Base-by-base conservation (phyloP, 2,329 filamentous ascomycete genomes). In the Sclerotinia glacialis region DNA sequence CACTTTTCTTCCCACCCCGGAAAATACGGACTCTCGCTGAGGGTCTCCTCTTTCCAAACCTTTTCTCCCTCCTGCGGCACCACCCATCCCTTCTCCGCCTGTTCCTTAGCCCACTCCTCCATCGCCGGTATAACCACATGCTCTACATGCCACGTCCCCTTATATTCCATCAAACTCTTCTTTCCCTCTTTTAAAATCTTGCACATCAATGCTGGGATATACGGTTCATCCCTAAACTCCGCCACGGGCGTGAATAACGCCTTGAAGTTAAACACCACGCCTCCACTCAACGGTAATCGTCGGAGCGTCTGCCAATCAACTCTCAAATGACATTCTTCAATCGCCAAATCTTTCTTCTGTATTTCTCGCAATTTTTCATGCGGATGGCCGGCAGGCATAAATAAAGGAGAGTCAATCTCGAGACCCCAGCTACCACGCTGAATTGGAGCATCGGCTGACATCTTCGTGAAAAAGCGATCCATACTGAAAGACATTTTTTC, bases 251-350 rank as follows among this genome's bases (percentile, higher is more conserved):
- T 95, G 77, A 96, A 96, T 0, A 95, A 77, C 0, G 89, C 91
- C 75, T 94, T 96, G 84, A 94, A 96, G 77, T 95, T 96, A 80
- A 96, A 96, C 0, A 92, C 85, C 1, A 96, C 80, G 0, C 84
- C 89, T 0, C 85, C 91, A 0, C 89, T 92, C 0, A 96, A 80
- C 0, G 92, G 92, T 0, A 96, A 79, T 3, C 92, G 85, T 1
- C 92, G 86, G 5, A 96, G 79, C 0, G 92, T 96, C 78, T 96
- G 93, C 91, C 92, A 96, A 76, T 96, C 92, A 1, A 95, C 91
- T 5, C 92, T 85, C 1, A 96, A 80, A 68, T 89, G 80, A 69
- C 90, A 81, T 44, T 90, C 84, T 0, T 85, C 81, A 2, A 86
- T 74, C 0, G 78, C 79, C 7, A 94, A 79, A 26, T 80, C 77